Conservation (phyloP, 225 moss, liverwort and hornwort genomes). For the Climacium dendroides region DNA sequence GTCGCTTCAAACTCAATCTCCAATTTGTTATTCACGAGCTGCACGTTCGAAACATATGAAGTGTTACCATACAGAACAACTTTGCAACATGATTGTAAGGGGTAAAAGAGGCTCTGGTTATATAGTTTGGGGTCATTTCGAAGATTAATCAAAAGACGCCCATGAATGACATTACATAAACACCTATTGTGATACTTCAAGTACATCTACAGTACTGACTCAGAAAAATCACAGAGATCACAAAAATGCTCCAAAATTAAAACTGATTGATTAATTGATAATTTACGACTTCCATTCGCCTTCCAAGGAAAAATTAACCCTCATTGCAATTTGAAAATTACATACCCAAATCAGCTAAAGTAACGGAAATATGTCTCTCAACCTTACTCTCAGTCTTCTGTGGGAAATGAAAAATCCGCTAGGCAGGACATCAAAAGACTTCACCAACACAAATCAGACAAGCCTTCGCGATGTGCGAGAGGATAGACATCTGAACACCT, state of each 20-base stretch:
- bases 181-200: no score
- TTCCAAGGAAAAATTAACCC: background rate
- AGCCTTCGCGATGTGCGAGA: background rate
- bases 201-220: background rate
- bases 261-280: background rate
- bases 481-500: background rate
- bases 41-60: background rate
- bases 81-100: background rate
- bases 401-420: background rate
- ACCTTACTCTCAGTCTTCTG: background rate
- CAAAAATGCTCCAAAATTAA: background rate
- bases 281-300: background rate
- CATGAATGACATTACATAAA: background rate
- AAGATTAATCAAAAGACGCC: background rate
- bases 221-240: background rate
- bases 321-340: background rate
- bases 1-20: conserved; percentile 35
- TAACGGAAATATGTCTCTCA: background rate
- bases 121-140: background rate
- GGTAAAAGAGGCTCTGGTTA: background rate
- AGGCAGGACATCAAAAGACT: background rate
- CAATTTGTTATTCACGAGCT: conserved; percentile 41
- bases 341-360: background rate
- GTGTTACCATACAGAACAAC: background rate
- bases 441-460: background rate